Evolutionary conservation across 352 stramenopile species (phyloP).

Genomic region (Pythium dissotocum): DNA sequence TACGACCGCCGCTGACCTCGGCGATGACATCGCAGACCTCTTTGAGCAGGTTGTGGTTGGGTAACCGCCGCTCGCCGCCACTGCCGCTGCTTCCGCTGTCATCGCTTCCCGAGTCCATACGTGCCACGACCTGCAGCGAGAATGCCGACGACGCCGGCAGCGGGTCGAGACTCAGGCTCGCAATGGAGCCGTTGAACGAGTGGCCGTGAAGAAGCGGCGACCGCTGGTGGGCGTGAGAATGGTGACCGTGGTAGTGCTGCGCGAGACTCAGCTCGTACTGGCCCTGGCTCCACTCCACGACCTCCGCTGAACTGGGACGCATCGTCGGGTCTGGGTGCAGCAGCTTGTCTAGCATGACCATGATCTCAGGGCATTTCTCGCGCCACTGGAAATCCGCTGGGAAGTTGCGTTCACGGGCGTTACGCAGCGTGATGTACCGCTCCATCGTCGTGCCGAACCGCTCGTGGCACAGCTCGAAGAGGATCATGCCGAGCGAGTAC

Average conservation of each 20-base stretch:
- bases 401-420: constrained; percentile 72
- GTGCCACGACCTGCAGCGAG: constrained; percentile 66
- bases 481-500: constrained; percentile 91
- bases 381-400: constrained; percentile 49
- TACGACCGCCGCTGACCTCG: constrained; percentile 47
- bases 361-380: constrained; percentile 61
- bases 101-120: constrained; percentile 36
- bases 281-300: constrained; percentile 80
- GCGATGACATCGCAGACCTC: constrained; percentile 81
- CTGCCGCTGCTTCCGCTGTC: constrained; percentile 28
- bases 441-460: constrained; percentile 91
- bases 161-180: constrained; percentile 13
- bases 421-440: constrained; percentile 79
- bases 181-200: constrained; percentile 22
- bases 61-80: constrained; percentile 48
- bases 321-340: constrained; percentile 51
- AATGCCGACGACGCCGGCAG: constrained; percentile 15
- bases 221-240: constrained; percentile 17
- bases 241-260: constrained; percentile 33
- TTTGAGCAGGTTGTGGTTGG: constrained; percentile 88
- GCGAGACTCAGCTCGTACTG: constrained; percentile 66
- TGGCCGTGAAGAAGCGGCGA: constrained; percentile 23
- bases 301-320: constrained; percentile 60
- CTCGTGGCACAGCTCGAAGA: constrained; percentile 90
- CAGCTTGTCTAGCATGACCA: constrained; percentile 67